Conservation (phyloP, 306 rosid species). For the Arachis hypogaea region DNA sequence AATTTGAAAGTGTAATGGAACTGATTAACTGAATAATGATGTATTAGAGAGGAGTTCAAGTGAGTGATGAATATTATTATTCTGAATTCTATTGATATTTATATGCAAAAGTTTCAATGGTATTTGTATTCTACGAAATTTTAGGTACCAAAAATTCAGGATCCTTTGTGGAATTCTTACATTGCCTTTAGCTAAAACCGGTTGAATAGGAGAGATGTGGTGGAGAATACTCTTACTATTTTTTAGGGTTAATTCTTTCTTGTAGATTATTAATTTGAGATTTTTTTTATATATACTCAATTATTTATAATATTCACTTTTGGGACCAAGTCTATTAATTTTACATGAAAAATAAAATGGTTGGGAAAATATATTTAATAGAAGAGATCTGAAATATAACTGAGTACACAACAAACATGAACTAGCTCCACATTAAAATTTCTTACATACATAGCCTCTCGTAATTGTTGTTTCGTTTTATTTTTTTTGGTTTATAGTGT, state of each 20-base stretch:
- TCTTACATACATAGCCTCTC: no score
- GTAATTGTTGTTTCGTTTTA: no score
- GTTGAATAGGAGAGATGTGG: slow-evolving; percentile 13
- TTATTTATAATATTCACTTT: no score
- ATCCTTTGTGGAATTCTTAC: slow-evolving; percentile 17
- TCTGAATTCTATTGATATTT: slow-evolving; percentile 18
- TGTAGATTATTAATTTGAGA: not conserved
- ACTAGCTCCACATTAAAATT: no score
- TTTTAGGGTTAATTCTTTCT: not conserved
- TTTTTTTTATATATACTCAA: not conserved
- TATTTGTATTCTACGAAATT: slow-evolving; percentile 1
- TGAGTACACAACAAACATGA: no score
- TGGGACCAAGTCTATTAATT: no score
- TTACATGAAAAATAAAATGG: no score
- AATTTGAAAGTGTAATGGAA: slow-evolving; percentile 35
- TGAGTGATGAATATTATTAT: slow-evolving; percentile 26
- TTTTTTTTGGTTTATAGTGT: no score
- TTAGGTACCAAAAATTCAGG: slow-evolving; percentile 12
- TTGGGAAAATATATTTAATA: no score
- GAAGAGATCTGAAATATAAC: no score
- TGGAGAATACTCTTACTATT: slow-evolving; percentile 22
- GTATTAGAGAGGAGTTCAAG: slow-evolving; percentile 20
- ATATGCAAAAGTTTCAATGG: slow-evolving; percentile 24
- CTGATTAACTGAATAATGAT: not conserved
- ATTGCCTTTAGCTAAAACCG: slow-evolving; percentile 10